Evolutionary conservation across 2,329 filamentous ascomycete species (phyloP).

Genomic region (Microsporum audouinii): DNA sequence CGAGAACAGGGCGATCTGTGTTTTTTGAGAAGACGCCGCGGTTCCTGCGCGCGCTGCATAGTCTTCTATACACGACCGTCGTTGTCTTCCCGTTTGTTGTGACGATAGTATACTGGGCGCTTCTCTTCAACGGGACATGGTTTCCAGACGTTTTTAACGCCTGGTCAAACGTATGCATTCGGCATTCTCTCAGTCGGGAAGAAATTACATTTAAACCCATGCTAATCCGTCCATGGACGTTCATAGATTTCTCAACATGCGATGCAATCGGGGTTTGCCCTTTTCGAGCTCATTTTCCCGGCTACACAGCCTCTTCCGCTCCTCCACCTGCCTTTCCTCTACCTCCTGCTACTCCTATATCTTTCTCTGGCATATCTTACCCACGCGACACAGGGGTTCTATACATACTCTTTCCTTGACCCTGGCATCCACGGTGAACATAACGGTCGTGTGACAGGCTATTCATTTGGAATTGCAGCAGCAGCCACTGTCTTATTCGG

Average conservation of each 20-base stretch:
- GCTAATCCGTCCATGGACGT: background rate
- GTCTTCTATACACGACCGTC: conserved; percentile 52
- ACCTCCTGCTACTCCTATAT: conserved; percentile 62
- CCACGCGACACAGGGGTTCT: conserved; percentile 56
- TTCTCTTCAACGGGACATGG: conserved; percentile 46
- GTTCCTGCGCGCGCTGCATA: conserved; percentile 53
- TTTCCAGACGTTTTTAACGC: conserved; percentile 41
- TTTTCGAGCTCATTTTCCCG: conserved; percentile 63
- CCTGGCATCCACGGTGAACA: conserved; percentile 38
- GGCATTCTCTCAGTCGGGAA: background rate
- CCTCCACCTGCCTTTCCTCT: conserved; percentile 55
- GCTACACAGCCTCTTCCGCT: conserved; percentile 53
- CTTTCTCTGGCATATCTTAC: conserved; percentile 65
- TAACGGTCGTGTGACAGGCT: conserved; percentile 48
- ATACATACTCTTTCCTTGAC: conserved; percentile 70
- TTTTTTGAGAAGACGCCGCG: conserved; percentile 51
- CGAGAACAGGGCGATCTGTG: conserved; percentile 39
- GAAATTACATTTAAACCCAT: background rate
- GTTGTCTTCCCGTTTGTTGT: conserved; percentile 57
- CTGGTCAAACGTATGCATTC: conserved; percentile 40
- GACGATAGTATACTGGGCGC: conserved; percentile 58
- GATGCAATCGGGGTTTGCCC: conserved; percentile 59
- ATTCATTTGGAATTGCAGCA: conserved; percentile 50
- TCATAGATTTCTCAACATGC: conserved; percentile 56
- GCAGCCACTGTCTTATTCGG: conserved; percentile 42